Evolutionary conservation across 495 filamentous ascomycete genomes (phyloP), one percentile per base, ranked within the genome.

Genomic region (Letharia lupina): DNA sequence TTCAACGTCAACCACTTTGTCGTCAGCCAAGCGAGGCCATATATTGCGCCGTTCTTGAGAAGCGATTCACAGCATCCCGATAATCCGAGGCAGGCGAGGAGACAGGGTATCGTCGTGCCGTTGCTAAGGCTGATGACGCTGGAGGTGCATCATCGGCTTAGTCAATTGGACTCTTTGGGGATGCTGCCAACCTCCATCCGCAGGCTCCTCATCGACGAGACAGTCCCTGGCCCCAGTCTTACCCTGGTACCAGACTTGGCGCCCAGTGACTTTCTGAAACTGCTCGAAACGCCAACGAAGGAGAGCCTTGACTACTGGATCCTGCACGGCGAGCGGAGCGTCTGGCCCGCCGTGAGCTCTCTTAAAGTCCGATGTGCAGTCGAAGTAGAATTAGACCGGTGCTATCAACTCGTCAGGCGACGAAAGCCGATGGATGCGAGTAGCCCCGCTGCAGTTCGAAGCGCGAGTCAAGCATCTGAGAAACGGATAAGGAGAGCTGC

Each of bases 1-100:
- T 96, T 96, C 82, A 96, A 96, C 73, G 88, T 96, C 68, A 93
- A 91, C 75, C 89, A 93, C 78, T 93, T 90, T 78, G 86, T 93
- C 67, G 84, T 93, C 67, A 87, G 84, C 66, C 89, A 91, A 75
- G 88, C 89, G 0, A 82, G 89, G 7, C 89, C 89, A 0, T 91
- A 91, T 73, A 76, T 93, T 23, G 85, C 88, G n/a, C 93, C 93
- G 3, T 96, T 96, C 71, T 79, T 96, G 4, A 86, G 87, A 42
- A 86, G 85, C 48, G 90, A 96, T 67, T 84, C 91, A 74, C 87
- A 91, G 72, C 87, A 90, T 39, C 86, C 91, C 4, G 84, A 87
- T 48, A 80, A 82, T 44, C 67, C 81, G 9, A 80, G 84, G 40
- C 83, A 87, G 41, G 82, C 82, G 72, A 76, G 79, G 60, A 82